Base-by-base conservation (phyloP, 495 filamentous ascomycete species). In the Pyrenula massariospora region DNA sequence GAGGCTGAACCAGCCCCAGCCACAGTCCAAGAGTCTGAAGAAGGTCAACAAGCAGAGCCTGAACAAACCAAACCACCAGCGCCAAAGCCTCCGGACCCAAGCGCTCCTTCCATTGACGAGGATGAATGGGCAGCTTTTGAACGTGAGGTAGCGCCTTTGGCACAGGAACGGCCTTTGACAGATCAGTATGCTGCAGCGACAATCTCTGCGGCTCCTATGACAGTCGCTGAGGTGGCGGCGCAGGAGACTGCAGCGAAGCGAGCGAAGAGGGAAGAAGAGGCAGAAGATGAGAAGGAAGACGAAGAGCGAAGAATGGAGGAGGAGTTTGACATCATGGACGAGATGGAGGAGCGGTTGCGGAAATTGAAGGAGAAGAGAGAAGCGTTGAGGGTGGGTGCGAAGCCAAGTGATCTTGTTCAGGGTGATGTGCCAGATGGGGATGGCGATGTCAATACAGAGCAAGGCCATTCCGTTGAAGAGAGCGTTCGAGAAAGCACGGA, bases 321-420 rank as follows among this genome's bases (percentile, higher is more conserved):
- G 57, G 93, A 98, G 67, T 89, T 97, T 66, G 93, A 95, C 54
- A 85, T 93, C 65, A 96, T 97, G 92, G 89, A 93, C 65, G 82
- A 82, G 55, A 77, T 96, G 50, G 93, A 96, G 69, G 82, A 83
- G 60, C 78, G 91, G 47, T 87, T 95, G 8, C 74, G 77, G 62
- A 80, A 76, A 62, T 68, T 98, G 58, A 86, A 91, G 63, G 86
- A 91, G 61, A 83, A 74, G 65, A 73, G 81, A 55, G 84, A 87
- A 60, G 71, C 76, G 50, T 60, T 86, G 50, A 83, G 78, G 64
- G 63, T 87, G 55, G 77, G 83, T 57, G 82, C 84, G 66, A 75
- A 73, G 51, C 68, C 83, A 47, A 80, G 80, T 59, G 53, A 54
- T 25, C 25, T 22, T 24, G 53, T 47, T 56, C 65, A 71, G 50